Conservation (phyloP, 495 filamentous ascomycete species). For the Neurospora sp. region DNA sequence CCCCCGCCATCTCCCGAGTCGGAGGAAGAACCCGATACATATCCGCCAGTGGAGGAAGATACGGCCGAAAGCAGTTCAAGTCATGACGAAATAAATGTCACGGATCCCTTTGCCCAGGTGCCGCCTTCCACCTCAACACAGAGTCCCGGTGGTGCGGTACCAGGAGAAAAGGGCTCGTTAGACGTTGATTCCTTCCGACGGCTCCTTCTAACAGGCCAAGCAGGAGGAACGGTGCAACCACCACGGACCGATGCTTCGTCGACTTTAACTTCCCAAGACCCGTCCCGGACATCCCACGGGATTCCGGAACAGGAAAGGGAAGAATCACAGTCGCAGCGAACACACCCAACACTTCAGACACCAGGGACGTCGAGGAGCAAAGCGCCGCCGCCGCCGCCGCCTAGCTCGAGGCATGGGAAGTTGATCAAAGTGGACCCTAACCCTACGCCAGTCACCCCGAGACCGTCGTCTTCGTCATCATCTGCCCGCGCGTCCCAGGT, state of each 20-base stretch:
- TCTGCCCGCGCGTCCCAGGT: background rate
- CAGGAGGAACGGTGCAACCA: constrained; percentile 17
- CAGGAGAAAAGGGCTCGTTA: constrained; percentile 30
- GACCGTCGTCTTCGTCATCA: background rate
- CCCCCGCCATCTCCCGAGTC: constrained; percentile 43
- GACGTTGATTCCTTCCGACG: constrained; percentile 55
- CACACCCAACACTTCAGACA: constrained; percentile 11
- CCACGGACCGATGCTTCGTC: constrained; percentile 29
- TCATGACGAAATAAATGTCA: constrained; percentile 3
- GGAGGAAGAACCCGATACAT: constrained; percentile 22
- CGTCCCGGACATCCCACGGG: constrained; percentile 39
- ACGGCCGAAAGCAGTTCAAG: constrained; percentile 13
- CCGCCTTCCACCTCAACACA: background rate
- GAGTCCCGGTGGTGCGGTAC: constrained; percentile 5
- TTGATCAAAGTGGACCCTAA: constrained; percentile 39
- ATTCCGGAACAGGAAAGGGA: constrained; percentile 29
- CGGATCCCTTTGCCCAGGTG: background rate
- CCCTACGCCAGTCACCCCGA: background rate
- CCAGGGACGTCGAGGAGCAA: constrained; percentile 19
- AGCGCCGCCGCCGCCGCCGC: constrained; percentile 42
- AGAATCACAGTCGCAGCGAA: constrained; percentile 25
- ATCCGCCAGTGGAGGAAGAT: constrained; percentile 19
- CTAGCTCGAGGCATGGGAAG: constrained; percentile 58
- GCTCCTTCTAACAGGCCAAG: constrained; percentile 49
- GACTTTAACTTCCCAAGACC: constrained; percentile 30